Conservation (phyloP, 2,329 filamentous ascomycete species). For the Pestalotiopsis sp. region DNA sequence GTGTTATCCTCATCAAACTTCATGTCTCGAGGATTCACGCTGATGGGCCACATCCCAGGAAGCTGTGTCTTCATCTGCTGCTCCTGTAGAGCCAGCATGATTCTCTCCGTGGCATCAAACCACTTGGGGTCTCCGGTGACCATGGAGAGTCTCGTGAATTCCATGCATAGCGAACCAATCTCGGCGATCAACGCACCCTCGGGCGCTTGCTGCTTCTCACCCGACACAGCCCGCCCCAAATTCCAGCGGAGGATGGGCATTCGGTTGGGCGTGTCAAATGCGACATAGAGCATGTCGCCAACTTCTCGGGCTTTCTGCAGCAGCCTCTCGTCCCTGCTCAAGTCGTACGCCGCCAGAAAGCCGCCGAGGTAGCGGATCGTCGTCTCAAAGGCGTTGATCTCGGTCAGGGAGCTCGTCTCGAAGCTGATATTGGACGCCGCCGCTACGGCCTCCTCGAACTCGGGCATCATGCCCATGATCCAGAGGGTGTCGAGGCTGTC, state of each 20-base stretch:
- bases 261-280: conserved; percentile 33
- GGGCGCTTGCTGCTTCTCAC: conserved; percentile 21
- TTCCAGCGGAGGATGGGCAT: conserved; percentile 32
- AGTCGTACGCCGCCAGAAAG: conserved; percentile 35
- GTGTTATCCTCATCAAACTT: conserved; percentile 34
- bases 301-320: conserved; percentile 41
- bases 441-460: conserved; percentile 45
- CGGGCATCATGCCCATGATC: conserved; percentile 48
- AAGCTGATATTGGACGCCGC: conserved; percentile 45
- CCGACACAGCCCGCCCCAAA: conserved; percentile 21
- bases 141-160: conserved; percentile 32
- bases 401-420: conserved; percentile 27
- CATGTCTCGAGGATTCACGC: conserved; percentile 58
- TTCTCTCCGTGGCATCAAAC: conserved; percentile 31
- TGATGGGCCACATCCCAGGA: conserved; percentile 67
- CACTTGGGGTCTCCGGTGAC: conserved; percentile 32
- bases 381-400: conserved; percentile 39
- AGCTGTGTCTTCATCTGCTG: conserved; percentile 35
- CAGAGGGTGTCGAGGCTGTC: conserved; percentile 36
- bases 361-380: conserved; percentile 37
- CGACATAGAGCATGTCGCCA: conserved; percentile 38
- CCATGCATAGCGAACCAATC: conserved; percentile 30
- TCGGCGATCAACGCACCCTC: conserved; percentile 27
- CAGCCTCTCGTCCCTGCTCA: conserved; percentile 35
- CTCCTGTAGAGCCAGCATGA: conserved; percentile 25